A percentile compares a stretch with the other conserved stretches of the same genome.
These are phyloP conservation scores for Arthrobotrys megalospora DNA, from an alignment of 2,329 filamentous ascomycete genomes.

Conservation along the genomic window DNA sequence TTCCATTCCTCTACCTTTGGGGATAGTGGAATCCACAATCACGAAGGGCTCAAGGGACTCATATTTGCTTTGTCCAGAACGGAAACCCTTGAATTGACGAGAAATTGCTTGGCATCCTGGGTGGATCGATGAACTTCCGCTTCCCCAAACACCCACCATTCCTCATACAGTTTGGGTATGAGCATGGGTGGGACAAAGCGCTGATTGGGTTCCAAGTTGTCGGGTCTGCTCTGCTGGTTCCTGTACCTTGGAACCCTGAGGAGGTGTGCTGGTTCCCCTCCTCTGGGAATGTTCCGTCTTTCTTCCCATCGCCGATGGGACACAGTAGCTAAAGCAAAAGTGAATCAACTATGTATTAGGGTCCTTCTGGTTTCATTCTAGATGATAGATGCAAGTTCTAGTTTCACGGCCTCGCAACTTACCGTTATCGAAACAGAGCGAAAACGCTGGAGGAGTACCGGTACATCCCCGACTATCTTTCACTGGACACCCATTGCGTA, in stretches of 20 bases:
- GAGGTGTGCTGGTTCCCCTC: slow-evolving; percentile 51
- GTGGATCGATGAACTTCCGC: slow-evolving; percentile 41
- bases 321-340: slow-evolving; percentile 1
- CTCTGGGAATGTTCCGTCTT: slow-evolving; percentile 44
- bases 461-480: slow-evolving; percentile 12
- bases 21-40: slow-evolving; percentile 43
- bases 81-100: slow-evolving; percentile 2
- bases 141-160: slow-evolving; percentile 57
- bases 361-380: slow-evolving; percentile 25
- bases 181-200: slow-evolving; percentile 36
- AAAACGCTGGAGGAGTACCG: not conserved
- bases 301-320: not conserved
- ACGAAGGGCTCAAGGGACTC: slow-evolving; percentile 29
- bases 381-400: slow-evolving; percentile 18
- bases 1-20: slow-evolving; percentile 42
- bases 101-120: slow-evolving; percentile 27
- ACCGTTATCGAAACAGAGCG: slow-evolving; percentile 1
- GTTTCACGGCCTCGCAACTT: not conserved
- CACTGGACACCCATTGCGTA: slow-evolving; percentile 20
- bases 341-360: not conserved
- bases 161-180: slow-evolving; percentile 52
- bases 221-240: slow-evolving; percentile 39
- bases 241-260: slow-evolving; percentile 47
- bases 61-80: slow-evolving; percentile 50
- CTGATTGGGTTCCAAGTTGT: slow-evolving; percentile 57